Evolutionary conservation across 495 filamentous ascomycete genomes (phyloP), one percentile per base, ranked within the genome.

Genomic region (Aspergillus heteromorphus): DNA sequence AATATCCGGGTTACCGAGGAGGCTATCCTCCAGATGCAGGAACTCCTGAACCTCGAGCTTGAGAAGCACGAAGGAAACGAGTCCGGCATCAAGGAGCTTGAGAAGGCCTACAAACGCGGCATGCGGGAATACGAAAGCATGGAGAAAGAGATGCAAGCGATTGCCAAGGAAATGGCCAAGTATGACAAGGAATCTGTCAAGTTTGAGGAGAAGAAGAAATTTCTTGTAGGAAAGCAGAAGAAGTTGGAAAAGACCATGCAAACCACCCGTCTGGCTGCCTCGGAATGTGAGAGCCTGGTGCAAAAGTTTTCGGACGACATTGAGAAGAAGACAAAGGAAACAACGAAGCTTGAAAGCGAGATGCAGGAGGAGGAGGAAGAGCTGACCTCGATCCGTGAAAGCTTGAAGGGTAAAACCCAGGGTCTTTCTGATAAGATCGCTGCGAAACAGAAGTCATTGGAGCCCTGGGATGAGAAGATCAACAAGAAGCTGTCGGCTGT

Each of bases 111-210:
- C 74, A 88, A 91, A 57, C 83, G 80, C 48, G 88, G 85, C 16
- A 76, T 79, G 31, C 92, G 89, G 61, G 88, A 96, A 58, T 89
- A 82, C 55, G 89, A 95, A 63, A 71, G 76, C 18, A 83, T 95
- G 57, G 91, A 97, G 60, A 91, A 91, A 61, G 79, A 88, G 20
- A 84, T 82, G 0, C 88, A 97, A 60, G 74, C 66, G n/a, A 73
- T 96, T 45, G 60, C 88, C 50, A 96, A 95, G 65, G 91, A 97
- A 66, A 87, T 91, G 78, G 83, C 89, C 14, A 92, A 88, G 66
- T 88, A 91, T 53, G 93, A 98, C 61, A 96, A 96, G 62, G 93
- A 97, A 64, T 83, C 84, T 30, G 93, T 98, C 67, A 97, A 97
- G 63, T 91, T 95, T 60, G 93, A 97, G 51, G 93, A 97, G 69